Evolutionary conservation across 768 basidiomycete species (phyloP), one percentile per base, ranked within the genome.

Genomic region (Cystobasidium onofrii): DNA sequence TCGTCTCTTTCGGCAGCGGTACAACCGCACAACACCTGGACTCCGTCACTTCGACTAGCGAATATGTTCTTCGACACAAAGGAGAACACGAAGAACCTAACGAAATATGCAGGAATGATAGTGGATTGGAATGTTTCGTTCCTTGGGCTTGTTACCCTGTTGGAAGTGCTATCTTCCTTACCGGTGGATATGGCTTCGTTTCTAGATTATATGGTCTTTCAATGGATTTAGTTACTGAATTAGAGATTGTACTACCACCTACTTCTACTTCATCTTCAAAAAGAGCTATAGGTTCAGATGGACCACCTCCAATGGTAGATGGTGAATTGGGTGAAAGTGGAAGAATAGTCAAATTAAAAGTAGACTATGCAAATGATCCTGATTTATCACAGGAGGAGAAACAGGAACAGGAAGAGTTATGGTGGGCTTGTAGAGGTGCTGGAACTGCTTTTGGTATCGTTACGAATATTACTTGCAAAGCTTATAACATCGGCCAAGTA

Each of bases 151-250:
- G 81, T 1, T 82, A 81, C 77, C 81, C 81, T 13, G 81, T 82
- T 9, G 81, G 82, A 1, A 70, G 81, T 2, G 82, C 82, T 7
- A 79, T 81, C 31, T 81, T 82, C 77, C 65, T 81, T 50, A 79
- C 80, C 1, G 92, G 90, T 20, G 93, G 93, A 0, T 95, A 95
- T 78, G 93, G 93, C 0, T 88, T 95, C 82, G 83, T 93, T 54
- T 88, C 90, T 64, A 85, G 93, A 64, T 81, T 92, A 77, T 86
- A 88, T 75, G 93, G 93, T 6, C 83, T 96, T 69, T 92, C 90
- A 73, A 86, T 92, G 79, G 93, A 97, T 80, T 91, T 90, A 79
- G 82, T 95, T 29, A 89, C 94, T 4, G 92, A 96, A 78, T 89
- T 90, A 0, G 93, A 97, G 81, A 88, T 93, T 82, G 93, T 96